Conservation (phyloP, 371 early-diverging fungal genomes). For the Mucor velutinosus region DNA sequence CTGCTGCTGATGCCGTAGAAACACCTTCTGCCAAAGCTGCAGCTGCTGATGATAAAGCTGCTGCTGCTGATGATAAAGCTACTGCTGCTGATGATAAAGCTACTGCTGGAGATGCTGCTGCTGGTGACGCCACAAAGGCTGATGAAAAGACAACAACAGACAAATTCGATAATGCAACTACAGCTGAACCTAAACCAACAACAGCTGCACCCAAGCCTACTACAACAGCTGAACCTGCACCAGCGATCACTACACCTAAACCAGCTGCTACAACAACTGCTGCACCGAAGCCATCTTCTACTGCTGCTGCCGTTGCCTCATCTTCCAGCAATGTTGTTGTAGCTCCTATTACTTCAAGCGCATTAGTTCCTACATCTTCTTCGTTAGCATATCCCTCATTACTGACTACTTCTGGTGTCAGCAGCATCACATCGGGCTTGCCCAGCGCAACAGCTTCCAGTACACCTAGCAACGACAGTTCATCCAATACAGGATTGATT, state of each 20-base stretch:
- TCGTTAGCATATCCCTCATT: background rate
- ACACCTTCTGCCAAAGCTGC: background rate
- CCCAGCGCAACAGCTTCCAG: slow-evolving; percentile 10
- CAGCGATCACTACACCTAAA: background rate
- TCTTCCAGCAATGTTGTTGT: background rate
- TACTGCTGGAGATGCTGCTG: background rate
- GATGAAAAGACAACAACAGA: background rate
- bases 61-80: background rate
- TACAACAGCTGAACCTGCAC: background rate
- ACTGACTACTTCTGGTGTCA: background rate
- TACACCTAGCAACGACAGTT: background rate
- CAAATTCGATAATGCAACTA: background rate
- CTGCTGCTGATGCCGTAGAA: background rate
- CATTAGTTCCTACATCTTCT: background rate
- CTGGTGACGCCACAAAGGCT: background rate
- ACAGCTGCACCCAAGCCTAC: slow-evolving; percentile 1
- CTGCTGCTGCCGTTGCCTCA: background rate
- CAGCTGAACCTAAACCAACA: background rate
- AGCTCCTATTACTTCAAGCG: background rate
- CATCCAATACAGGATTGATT: slow-evolving; percentile 15
- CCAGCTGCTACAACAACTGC: background rate
- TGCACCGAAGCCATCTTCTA: background rate
- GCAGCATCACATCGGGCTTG: background rate
- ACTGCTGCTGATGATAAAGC: background rate
- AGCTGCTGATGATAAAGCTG: background rate